Evolutionary conservation across 257 asterid species (phyloP), one percentile per base, ranked within the genome.

Genomic region (Solanum dulcamara): DNA sequence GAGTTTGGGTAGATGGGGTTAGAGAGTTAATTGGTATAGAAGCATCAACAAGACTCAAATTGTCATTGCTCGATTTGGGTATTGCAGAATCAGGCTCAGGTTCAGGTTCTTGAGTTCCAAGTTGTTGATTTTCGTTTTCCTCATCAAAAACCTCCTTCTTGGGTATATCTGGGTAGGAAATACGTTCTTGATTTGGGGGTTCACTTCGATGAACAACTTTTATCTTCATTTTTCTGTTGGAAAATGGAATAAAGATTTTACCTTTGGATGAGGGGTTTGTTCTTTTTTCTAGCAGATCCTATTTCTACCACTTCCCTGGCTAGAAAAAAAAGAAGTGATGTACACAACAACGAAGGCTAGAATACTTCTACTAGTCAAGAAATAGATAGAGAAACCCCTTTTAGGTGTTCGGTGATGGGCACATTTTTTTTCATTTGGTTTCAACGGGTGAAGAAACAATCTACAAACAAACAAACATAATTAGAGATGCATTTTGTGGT

Each of bases 151-250:
- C 86, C 64, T 91, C 92, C 74, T 83, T 67, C 86, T 79, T 88
- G 88, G 81, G 85, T 84, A 8, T 83, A 28, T 18, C 84, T n/a
- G 87, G 88, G 20, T 91, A 92, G 30, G 35, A 60, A 72, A 80
- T 88, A 70, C 37, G 88, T 81, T 93, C 93, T 64, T 90, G 96
- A 90, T 92, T 91, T 79, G 87, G 98, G 89, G 64, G 72, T 70
- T 84, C 87, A 71, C 84, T 86, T 71, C 87, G 88, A 51, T 93
- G 94, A 71, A 94, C 93, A 83, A 92, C 91, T 88, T 88, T 94
- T 83, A 93, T 93, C 85, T 91, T 95, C 98, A 95, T 90, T 89
- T 30, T 26, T 24, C 74, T 35, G 32, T 22, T 30, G 48, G 44
- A 59, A 81, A 46, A 22, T 64, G 26, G 64, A 83, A 44, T 32